Evolutionary conservation across 2,329 filamentous ascomycete genomes (phyloP), one percentile per base, ranked within the genome.

Genomic region (Dryadomyces sulphureus): DNA sequence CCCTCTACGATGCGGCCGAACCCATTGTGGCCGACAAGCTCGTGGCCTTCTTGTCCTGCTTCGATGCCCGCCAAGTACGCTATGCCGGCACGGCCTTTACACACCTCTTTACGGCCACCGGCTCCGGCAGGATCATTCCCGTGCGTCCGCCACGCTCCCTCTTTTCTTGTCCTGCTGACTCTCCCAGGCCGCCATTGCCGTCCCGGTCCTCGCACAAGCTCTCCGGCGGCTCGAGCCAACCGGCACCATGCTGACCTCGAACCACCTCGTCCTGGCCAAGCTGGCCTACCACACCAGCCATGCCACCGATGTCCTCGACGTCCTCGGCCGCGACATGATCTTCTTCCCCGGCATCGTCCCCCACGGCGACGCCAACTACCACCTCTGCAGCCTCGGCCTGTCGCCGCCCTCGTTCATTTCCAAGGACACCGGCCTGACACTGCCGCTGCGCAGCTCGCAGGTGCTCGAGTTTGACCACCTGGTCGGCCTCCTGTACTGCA

Each of bases 401-500:
- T 55, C 68, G 4, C 66, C 74, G 1, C 54, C 65, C 0, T 64
- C 67, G 14, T 88, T 76, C 62, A 77, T 89, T 38, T 77, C 75
- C 19, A 55, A 63, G 12, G 62, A 68, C 5, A 75, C 72, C 1
- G 73, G 75, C 0, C 69, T 87, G 39, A 77, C 76, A 2, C 62
- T 66, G 1, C 64, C 64, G 36, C 51, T 87, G 20, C 72, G 64
- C 32, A 58, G 68, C 32, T 53, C 65, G 5, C 62, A 69, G 32
- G 65, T 89, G 38, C 64, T 86, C 19, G 75, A 82, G 56, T 87
- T 86, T 57, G 80, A 83, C 53, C 60, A 82, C 5, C 60, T 95
- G 35, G 69, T 75, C 17, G 81, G 73, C n/a, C 67, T 82, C 62
- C 69, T 81, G 38, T 81, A 79, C 57, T 76, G 81, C 56, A 67